Percentiles rank a stretch among this genome's conserved stretches.
phyloP scores from a whole-genome alignment of 1,284 basidiomycete genomes.

The Singerocomus inundabilis region DNA sequence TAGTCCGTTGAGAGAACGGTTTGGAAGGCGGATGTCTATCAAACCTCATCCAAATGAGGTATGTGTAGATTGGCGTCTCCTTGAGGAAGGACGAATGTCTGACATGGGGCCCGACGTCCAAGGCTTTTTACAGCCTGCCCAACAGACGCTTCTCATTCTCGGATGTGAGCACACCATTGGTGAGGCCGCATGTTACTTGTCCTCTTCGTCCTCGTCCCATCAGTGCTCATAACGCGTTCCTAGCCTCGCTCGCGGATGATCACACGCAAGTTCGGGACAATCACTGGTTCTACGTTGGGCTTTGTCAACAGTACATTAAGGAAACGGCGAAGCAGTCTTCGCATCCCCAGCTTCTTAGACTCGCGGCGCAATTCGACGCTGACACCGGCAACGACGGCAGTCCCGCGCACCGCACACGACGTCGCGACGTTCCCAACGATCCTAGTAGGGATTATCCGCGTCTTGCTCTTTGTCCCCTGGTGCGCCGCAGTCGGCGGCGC shows the following conservation, averaged over 20 bases:
- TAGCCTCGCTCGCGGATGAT: conserved; percentile 3
- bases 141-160: conserved; percentile 32
- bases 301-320: conserved; percentile 3
- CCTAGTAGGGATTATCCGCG: conserved; percentile 10
- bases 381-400: background rate
- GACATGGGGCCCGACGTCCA: background rate
- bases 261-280: conserved; percentile 27
- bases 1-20: conserved; percentile 31
- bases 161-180: conserved; percentile 15
- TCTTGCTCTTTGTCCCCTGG: conserved; percentile 48
- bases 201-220: too few relatives aligned
- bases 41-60: conserved; percentile 27
- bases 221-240: background rate
- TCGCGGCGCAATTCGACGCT: background rate
- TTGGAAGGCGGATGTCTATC: conserved; percentile 31
- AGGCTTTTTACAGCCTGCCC: conserved; percentile 30
- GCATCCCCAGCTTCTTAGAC: conserved; percentile 17
- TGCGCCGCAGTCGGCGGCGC: conserved; percentile 45
- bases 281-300: conserved; percentile 22
- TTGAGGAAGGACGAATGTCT: too few relatives aligned
- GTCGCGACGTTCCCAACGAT: background rate
- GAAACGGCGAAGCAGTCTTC: conserved; percentile 11
- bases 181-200: conserved; percentile 15
- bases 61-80: conserved; percentile 12
- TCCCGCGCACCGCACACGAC: background rate